These are phyloP conservation scores for Ceratobasidium theobromae DNA, from an alignment of 1,284 basidiomycete species.

Conservation along the genomic window DNA sequence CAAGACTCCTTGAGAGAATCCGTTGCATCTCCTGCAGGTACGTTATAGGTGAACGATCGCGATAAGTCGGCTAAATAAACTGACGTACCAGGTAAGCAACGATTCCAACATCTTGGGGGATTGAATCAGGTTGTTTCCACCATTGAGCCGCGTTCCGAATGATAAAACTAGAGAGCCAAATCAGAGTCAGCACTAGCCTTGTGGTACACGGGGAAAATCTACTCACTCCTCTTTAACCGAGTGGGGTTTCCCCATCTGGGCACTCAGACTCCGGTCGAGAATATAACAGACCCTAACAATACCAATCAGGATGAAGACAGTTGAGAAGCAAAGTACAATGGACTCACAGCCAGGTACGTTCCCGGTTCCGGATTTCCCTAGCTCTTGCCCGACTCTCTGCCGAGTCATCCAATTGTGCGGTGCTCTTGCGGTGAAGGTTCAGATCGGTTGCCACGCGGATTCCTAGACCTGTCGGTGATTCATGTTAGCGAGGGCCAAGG, in stretches of 20 bases:
- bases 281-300: slow-evolving; percentile 68
- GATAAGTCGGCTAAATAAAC: slow-evolving; percentile 14
- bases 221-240: slow-evolving; percentile 83
- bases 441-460: slow-evolving; percentile 87
- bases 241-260: slow-evolving; percentile 91
- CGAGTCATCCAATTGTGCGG: slow-evolving; percentile 65
- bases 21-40: slow-evolving; percentile 73
- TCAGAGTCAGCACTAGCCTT: slow-evolving; percentile 37
- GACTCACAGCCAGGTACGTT: slow-evolving; percentile 81
- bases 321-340: not conserved
- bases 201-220: slow-evolving; percentile 41
- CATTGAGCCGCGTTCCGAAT: slow-evolving; percentile 81
- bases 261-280: slow-evolving; percentile 86
- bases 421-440: slow-evolving; percentile 89
- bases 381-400: slow-evolving; percentile 73
- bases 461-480: slow-evolving; percentile 47
- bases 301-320: not conserved
- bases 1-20: slow-evolving; percentile 83
- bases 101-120: slow-evolving; percentile 63
- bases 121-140: slow-evolving; percentile 62
- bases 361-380: slow-evolving; percentile 86
- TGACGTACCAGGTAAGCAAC: slow-evolving; percentile 68
- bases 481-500: not conserved
- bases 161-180: slow-evolving; percentile 60
- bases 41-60: slow-evolving; percentile 42